Evolutionary conservation across 129 eudicot species (phyloP), one percentile per base, ranked within the genome.

Genomic region (Logfia minima): DNA sequence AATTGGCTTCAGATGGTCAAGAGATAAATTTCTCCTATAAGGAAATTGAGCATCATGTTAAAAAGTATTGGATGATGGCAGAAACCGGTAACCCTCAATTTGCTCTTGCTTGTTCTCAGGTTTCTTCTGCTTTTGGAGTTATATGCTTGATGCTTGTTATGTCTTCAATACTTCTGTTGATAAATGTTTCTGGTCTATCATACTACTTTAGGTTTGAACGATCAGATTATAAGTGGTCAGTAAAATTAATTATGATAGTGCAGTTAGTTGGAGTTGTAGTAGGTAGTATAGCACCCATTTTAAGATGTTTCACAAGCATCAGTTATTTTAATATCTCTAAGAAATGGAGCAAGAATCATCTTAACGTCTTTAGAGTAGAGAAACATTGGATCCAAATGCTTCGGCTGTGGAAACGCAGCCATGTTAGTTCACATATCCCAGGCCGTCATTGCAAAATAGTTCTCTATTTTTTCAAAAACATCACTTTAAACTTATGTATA

Each of bases 391-490:
- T n/a, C n/a, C n/a, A n/a, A n/a, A n/a, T n/a, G n/a, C n/a, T n/a
- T n/a, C n/a, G n/a, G n/a, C n/a, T n/a, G n/a, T n/a, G n/a, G n/a
- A n/a, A n/a, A n/a, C n/a, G n/a, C n/a, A n/a, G n/a, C n/a, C n/a
- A n/a, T n/a, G n/a, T n/a, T n/a, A n/a, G 34, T 52, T 35, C 37
- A 24, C 37, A 55, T 13, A 82, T 82, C 77, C 68, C 70, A 7
- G 68, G 82, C 6, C 79, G 29, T 9, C 62, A 60, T 26, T 71
- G 60, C 58, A 82, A 81, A 64, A 76, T 51, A 63, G 43, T 79
- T 66, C 19, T 82, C 69, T 77, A 76, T 59, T 43, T 32, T 45
- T 2, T 78, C 16, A 83, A 76, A 74, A 66, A 78, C 29, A 43
- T 70, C 8, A 34, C 61, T 22, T 71, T 86, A 58, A 66, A 70